Percentiles rank a stretch among this genome's conserved stretches.
These are phyloP conservation scores for Cyberlindnera amylophila DNA, from an alignment of 805 yeast genomes.

Conservation along the genomic window DNA sequence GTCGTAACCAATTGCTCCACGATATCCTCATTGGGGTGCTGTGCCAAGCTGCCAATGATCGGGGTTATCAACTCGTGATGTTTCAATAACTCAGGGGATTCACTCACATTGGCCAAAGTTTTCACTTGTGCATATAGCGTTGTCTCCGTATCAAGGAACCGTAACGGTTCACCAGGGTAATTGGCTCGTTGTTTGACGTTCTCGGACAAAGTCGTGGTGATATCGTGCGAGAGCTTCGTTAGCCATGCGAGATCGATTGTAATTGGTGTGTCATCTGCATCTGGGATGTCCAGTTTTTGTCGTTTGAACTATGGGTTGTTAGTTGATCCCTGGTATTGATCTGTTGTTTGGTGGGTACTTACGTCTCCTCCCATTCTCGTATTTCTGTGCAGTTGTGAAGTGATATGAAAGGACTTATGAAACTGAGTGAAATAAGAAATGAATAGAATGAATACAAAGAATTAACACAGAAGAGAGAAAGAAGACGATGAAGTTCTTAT, in stretches of 20 bases:
- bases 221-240: conserved; percentile 1
- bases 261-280: background rate
- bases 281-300: conserved; percentile 8
- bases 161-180: conserved; percentile 16
- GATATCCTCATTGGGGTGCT: conserved; percentile 21
- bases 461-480: too few species aligned
- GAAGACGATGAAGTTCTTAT: too few species aligned
- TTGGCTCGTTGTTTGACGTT: conserved; percentile 14
- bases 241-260: conserved; percentile 19
- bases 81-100: conserved; percentile 11
- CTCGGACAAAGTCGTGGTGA: conserved; percentile 1
- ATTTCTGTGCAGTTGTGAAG: too few species aligned
- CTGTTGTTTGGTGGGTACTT: background rate
- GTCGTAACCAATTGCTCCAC: conserved; percentile 14
- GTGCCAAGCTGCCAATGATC: conserved; percentile 1
- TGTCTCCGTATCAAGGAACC: conserved; percentile 20
- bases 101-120: conserved; percentile 18
- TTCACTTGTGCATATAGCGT: conserved; percentile 14
- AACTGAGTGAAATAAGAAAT: too few species aligned
- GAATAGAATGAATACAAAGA: too few species aligned
- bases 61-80: background rate
- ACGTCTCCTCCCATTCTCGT: conserved; percentile 5
- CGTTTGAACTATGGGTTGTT: conserved; percentile 11
- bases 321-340: background rate
- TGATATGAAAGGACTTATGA: too few species aligned